phyloP scores from a whole-genome alignment of 257 asterid genomes.

The Verbena officinalis region DNA sequence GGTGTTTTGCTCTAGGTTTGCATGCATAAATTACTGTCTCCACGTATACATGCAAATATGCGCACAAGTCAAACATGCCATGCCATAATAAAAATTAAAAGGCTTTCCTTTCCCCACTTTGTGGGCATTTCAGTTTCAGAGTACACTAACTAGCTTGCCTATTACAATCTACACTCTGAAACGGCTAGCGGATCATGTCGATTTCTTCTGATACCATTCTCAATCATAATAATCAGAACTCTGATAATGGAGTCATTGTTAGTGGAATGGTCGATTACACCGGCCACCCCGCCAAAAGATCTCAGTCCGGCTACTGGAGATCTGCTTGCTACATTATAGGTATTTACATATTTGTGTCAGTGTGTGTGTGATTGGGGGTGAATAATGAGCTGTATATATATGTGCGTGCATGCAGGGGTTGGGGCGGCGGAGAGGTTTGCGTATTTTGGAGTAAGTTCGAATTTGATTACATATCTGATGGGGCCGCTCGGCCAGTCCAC shows the following conservation, averaged over 20 bases:
- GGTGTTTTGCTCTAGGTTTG: slow-evolving; percentile 27
- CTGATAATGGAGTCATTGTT: slow-evolving; percentile 19
- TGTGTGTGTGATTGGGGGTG: not conserved
- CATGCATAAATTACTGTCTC: slow-evolving; percentile 14
- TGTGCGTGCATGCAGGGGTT: slow-evolving; percentile 33
- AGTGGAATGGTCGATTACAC: slow-evolving; percentile 35
- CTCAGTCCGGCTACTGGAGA: slow-evolving; percentile 48
- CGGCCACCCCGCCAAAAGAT: slow-evolving; percentile 42
- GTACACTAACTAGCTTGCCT: no score
- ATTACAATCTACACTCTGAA: no score
- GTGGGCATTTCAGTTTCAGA: not conserved
- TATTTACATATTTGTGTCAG: not conserved
- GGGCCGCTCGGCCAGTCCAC: slow-evolving; percentile 51
- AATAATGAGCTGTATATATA: no score
- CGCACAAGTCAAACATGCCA: slow-evolving; percentile 33
- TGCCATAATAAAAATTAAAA: slow-evolving; percentile 24
- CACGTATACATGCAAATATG: slow-evolving; percentile 29
- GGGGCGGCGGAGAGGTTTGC: slow-evolving; percentile 54
- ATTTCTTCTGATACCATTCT: not conserved
- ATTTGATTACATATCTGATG: slow-evolving; percentile 46
- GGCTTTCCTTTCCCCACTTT: slow-evolving; percentile 15
- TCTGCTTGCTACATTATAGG: slow-evolving; percentile 49
- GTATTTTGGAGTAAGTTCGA: slow-evolving; percentile 46
- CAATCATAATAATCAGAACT: not conserved
- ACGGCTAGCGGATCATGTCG: slow-evolving; percentile 23